Evolutionary conservation across 768 basidiomycete species (phyloP), one percentile per base, ranked within the genome.

Genomic region (Filobasidium wieringae): DNA sequence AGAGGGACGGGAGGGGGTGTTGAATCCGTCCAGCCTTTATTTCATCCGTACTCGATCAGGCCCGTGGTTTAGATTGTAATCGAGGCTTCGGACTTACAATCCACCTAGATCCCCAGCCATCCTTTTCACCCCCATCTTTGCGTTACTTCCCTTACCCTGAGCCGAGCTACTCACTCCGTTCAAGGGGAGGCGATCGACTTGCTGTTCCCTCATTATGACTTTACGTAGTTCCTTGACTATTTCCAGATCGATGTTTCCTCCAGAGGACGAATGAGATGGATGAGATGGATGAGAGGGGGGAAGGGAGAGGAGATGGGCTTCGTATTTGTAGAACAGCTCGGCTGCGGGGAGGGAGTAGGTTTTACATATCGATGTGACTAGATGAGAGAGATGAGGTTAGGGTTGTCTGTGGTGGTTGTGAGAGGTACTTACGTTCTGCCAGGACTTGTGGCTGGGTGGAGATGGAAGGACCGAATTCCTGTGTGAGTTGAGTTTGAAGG

Each of bases 311-410:
- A 73, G 59, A 60, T 76, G 76, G 3, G 77, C 76, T 63, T 79
- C 76, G 73, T 77, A 78, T 59, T 77, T 74, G 72, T 69, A 78
- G 65, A 66, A 76, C 17, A 79, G 72, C 32, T 74, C 70, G 26
- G 74, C 63, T 8, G 76, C 68, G 2, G 67, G 51, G 22, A 78
- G 66, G 37, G 66, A 68, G 69, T 76, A 78, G n/a, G 73, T 57
- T 1, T 72, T 66, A 47, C 76, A 71, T 7, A 79, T 75, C 7
- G 75, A 68, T 1, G 76, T 60, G 56, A 77, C 78, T 79, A 64
- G 36, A 37, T 9, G 36, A 37, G 36, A 37, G 41, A 26, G 14
- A 24, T 24, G 43, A 47, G 24, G 14, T 7, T 14, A 4, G n/a
- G 24, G 14, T 12, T 24, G 43, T 12, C 14, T 12, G 43, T 24